A percentile compares a stretch with the other conserved stretches of the same genome.
These are phyloP conservation scores for Phytophthora constricta DNA, from an alignment of 352 stramenopile species.

Conservation along the genomic window DNA sequence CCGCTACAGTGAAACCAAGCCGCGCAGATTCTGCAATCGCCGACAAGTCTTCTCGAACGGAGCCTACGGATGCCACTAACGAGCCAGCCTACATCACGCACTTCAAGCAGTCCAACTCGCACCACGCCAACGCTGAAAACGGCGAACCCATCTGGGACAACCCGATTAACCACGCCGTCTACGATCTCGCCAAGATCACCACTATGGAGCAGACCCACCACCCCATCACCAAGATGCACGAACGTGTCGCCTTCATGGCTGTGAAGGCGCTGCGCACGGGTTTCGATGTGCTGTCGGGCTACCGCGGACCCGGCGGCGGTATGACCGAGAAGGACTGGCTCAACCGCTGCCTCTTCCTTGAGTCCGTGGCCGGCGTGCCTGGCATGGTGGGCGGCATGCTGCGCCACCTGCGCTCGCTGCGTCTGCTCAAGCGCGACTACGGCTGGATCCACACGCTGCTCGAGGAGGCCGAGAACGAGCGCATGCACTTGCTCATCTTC, in stretches of 20 bases:
- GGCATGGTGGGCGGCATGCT: slow-evolving; percentile 80
- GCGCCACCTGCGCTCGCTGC: slow-evolving; percentile 85
- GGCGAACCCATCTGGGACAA: slow-evolving; percentile 38
- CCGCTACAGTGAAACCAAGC: background rate
- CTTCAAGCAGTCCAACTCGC: slow-evolving; percentile 33
- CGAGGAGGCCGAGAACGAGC: slow-evolving; percentile 94
- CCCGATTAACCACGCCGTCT: slow-evolving; percentile 43
- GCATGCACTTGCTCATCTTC: slow-evolving; percentile 94
- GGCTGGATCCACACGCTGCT: slow-evolving; percentile 92
- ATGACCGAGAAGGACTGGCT: slow-evolving; percentile 78
- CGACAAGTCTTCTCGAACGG: background rate
- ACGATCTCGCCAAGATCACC: slow-evolving; percentile 41
- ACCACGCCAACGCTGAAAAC: slow-evolving; percentile 4
- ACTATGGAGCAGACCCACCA: slow-evolving; percentile 43
- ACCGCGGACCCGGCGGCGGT: slow-evolving; percentile 57
- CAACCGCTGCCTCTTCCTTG: slow-evolving; percentile 74
- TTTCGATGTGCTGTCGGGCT: slow-evolving; percentile 62
- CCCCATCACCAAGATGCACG: slow-evolving; percentile 27
- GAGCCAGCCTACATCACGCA: slow-evolving; percentile 35
- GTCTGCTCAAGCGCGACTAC: slow-evolving; percentile 87
- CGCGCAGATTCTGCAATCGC: background rate
- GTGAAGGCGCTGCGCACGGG: slow-evolving; percentile 47
- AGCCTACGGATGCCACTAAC: slow-evolving; percentile 21
- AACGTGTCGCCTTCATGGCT: slow-evolving; percentile 36
- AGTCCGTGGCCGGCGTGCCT: slow-evolving; percentile 77